Evolutionary conservation across 202 grass and related monocot species (phyloP), one percentile per base, ranked within the genome.

Genomic region (Brachypodium distachyon): DNA sequence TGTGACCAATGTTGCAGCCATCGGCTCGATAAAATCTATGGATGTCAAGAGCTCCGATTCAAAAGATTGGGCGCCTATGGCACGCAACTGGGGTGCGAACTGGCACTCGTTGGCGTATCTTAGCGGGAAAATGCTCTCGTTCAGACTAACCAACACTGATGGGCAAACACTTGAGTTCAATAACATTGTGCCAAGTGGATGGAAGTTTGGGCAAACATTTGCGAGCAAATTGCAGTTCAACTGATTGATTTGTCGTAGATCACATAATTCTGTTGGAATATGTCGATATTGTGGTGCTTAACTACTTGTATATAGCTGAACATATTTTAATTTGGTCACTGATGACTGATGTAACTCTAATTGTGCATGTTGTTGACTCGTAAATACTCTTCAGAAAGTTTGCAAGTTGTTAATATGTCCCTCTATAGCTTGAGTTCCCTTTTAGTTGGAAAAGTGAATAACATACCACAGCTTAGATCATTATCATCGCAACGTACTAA

Each of bases 11-110:
- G 89, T 96, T 1, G 92, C 76, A 0, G 86, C 83, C 0, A 67
- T 79, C 0, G 89, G 92, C 0, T 89, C 92, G 1, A 80, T 96
- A 81, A 60, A 58, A 22, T 61, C 89, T 1, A 86, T 94, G 76
- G 74, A 81, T 5, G 79, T 90, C 50, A 90, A 59, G 59, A 72
- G 74, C 12, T 79, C 87, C 4, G 73, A 28, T 11, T 56, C 52
- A 2, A 33, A 73, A 1, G 62, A 69, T n/a, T 90, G 83, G 87
- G 47, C 63, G 54, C 48, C 29, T 19, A 90, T 90, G 87, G 67
- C 82, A 2, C 72, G 83, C 17, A 90, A 90, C 28, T 74, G 70
- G 61, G 87, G 87, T 0, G 82, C 61, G 7, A 78, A 90, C 22
- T 90, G 87, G 87, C 87, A 90, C 27, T 74, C 78, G 13, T 77